A percentile compares a stretch with the other conserved stretches of the same genome.
Evolutionary conservation across 73 alveolate species (phyloP).

Genomic region (Uronychia setigera): DNA sequence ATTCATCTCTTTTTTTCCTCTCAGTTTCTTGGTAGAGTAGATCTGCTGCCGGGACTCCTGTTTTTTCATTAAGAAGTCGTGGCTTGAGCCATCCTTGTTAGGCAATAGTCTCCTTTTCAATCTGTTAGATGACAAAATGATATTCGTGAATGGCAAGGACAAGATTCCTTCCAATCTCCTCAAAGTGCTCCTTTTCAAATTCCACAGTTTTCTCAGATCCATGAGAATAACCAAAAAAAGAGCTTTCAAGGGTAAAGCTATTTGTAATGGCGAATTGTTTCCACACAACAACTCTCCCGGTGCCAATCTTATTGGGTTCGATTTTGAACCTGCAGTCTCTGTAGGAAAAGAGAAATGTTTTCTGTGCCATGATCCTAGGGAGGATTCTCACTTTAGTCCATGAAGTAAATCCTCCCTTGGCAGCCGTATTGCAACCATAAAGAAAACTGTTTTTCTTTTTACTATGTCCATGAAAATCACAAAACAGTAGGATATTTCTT

Average conservation of each 20-base stretch:
- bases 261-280: conserved; percentile 62
- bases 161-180: conserved; percentile 26
- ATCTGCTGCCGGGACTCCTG: conserved; percentile 63
- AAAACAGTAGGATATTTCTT: conserved; percentile 66
- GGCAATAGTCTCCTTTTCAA: conserved; percentile 38
- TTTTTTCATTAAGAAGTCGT: conserved; percentile 27
- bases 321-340: conserved; percentile 68
- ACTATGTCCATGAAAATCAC: conserved; percentile 86
- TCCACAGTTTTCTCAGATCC: conserved; percentile 30
- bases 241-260: conserved; percentile 67
- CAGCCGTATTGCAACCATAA: conserved; percentile 79
- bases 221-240: conserved; percentile 40
- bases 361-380: conserved; percentile 46
- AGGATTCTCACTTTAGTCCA: conserved; percentile 57
- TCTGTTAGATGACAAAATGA: conserved; percentile 10
- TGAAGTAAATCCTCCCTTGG: conserved; percentile 73
- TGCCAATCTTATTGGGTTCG: conserved; percentile 53
- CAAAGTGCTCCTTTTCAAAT: conserved; percentile 8
- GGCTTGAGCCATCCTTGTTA: conserved; percentile 60
- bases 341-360: conserved; percentile 33
- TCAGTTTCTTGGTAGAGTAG: conserved; percentile 23
- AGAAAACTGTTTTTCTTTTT: conserved; percentile 77
- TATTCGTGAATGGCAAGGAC: conserved; percentile 20
- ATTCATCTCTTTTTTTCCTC: conserved; percentile 23
- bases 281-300: conserved; percentile 77